phyloP scores from a whole-genome alignment of 2,329 filamentous ascomycete species.

The Fusarium nygamai region DNA sequence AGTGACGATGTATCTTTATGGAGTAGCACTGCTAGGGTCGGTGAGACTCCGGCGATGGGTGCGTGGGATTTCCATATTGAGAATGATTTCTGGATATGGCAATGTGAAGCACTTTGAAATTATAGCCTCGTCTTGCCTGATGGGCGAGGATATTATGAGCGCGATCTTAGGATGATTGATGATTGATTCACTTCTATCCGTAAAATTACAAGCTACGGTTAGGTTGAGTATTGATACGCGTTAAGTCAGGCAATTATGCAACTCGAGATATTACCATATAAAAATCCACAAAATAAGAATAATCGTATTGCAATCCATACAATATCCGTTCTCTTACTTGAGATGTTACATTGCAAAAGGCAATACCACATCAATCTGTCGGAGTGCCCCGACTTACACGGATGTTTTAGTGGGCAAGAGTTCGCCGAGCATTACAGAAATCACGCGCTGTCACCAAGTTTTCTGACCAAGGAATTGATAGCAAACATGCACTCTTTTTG shows the following conservation, averaged over 20 bases:
- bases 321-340: not conserved
- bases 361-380: not conserved
- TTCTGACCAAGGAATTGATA: not conserved
- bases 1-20: not conserved
- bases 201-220: not conserved
- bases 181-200: not conserved
- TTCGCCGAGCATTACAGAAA: not conserved
- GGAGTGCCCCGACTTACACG: not conserved
- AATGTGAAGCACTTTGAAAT: conserved; percentile 11
- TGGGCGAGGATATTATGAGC: not conserved
- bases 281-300: not conserved
- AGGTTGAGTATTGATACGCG: not conserved
- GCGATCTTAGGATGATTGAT: too few relatives aligned
- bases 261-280: not conserved
- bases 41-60: conserved; percentile 22
- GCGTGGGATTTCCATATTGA: conserved; percentile 6
- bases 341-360: not conserved
- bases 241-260: not conserved
- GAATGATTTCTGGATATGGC: conserved; percentile 17
- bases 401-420: not conserved
- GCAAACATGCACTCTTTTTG: not conserved
- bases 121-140: not conserved
- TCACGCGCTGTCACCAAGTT: not conserved
- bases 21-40: not conserved
- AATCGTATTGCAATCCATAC: not conserved